Percentiles rank a stretch among this genome's conserved stretches.
phyloP scores from a whole-genome alignment of 257 asterid genomes.

The Ajuga chamaepitys region DNA sequence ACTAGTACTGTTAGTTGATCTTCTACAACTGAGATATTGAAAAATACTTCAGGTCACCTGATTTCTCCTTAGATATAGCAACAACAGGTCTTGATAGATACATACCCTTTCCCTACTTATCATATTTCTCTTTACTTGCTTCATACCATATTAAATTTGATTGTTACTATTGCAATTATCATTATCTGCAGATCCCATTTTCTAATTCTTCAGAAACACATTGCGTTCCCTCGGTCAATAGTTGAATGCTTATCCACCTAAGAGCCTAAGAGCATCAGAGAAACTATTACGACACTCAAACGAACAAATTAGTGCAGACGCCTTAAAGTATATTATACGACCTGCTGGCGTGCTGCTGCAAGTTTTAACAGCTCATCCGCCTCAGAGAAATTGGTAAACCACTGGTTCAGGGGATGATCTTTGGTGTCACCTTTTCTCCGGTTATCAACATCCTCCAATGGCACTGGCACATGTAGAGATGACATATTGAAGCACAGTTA shows the following conservation, averaged over 20 bases:
- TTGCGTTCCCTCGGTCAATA: neutral
- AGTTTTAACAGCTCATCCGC: constrained; percentile 90
- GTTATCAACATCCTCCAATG: constrained; percentile 51
- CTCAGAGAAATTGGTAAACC: constrained; percentile 80
- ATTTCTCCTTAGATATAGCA: neutral
- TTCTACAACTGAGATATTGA: neutral
- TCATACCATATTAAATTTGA: neutral
- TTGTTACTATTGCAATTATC: neutral
- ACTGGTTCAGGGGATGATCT: constrained; percentile 75
- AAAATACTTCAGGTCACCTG: neutral
- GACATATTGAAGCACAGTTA: constrained; percentile 7
- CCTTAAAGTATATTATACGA: constrained; percentile 19
- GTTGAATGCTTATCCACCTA: constrained; percentile 2
- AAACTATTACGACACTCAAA: neutral
- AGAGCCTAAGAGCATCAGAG: neutral
- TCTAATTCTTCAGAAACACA: neutral
- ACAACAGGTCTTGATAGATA: neutral
- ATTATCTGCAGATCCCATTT: neutral
- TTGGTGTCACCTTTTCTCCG: constrained; percentile 60
- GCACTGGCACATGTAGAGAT: constrained; percentile 25
- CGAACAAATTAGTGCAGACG: neutral
- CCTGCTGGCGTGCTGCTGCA: constrained; percentile 96
- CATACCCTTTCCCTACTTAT: neutral
- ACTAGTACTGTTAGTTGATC: neutral
- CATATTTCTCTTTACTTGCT: neutral